Evolutionary conservation across 2,329 filamentous ascomycete genomes (phyloP), one percentile per base, ranked within the genome.

Genomic region (Arachnopeziza araneosa): DNA sequence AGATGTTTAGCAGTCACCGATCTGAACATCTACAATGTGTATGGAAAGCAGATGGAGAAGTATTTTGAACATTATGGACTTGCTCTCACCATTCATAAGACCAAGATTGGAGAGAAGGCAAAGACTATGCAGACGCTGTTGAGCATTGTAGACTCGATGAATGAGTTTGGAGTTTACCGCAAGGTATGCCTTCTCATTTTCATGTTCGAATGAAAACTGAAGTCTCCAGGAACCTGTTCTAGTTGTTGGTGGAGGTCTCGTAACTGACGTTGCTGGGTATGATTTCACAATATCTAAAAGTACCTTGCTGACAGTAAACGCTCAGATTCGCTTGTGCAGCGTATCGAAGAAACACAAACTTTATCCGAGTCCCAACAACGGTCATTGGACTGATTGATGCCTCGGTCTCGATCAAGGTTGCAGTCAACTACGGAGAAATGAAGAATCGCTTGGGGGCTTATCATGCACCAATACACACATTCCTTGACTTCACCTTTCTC

Each of bases 361-460:
- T 82, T 75, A 89, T 90, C 70, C 85, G 87, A 54, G 81, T 90
- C 9, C 88, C 88, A 1, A 90, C 88, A 0, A 90, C 88, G 0
- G 84, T 90, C 64, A 90, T 91, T 69, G 87, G 88, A 10, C 78
- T 91, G 54, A 90, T 90, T 62, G 88, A 91, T 69, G 88, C 88
- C 2, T 88, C 85, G 21, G 88, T 90, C 55, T 88, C 84, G 44
- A 90, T 90, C 78, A 90, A 90, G 71, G 87, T 90, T n/a, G 88
- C 85, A 14, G 87, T 90, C 68, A 90, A 90, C 76, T 89, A 90
- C 68, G 86, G 85, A 71, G 84, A 86, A 72, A 88, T 89, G 78
- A 90, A 90, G 79, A 90, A 90, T 75, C 80, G 86, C 14, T 80
- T 90, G 0, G 87, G 87, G 26, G 87, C 87, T 3, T 90, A 90